Evolutionary conservation across 83 land plant genomes (phyloP).

Genomic region (Larix sibirica): DNA sequence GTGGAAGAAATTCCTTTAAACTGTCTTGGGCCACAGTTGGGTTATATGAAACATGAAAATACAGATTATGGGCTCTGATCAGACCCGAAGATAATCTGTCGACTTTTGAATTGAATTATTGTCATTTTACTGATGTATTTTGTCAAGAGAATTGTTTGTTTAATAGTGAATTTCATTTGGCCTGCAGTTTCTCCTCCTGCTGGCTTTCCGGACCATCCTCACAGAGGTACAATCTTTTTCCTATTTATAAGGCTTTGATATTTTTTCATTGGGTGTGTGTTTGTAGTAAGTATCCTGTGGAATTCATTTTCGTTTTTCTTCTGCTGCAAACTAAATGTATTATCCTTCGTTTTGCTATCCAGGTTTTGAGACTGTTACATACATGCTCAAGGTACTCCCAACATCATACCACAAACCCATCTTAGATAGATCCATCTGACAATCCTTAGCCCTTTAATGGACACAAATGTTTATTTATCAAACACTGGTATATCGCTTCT

Average conservation of each 20-base stretch:
- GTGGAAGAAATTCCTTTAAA: too few species aligned
- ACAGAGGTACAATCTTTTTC: constrained; percentile 58
- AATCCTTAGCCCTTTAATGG: background rate
- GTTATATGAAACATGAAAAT: background rate
- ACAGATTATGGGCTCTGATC: background rate
- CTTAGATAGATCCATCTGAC: background rate
- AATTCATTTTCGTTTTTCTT: too few species aligned
- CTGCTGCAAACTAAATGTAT: background rate
- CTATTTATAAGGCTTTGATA: background rate
- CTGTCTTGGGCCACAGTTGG: background rate
- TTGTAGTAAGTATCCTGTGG: background rate
- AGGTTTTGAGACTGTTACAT: constrained; percentile 98
- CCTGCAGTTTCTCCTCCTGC: constrained; percentile 82
- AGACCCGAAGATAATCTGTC: background rate
- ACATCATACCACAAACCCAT: background rate
- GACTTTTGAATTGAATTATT: too few species aligned
- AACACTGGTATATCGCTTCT: background rate
- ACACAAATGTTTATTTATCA: background rate
- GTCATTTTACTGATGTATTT: too few species aligned
- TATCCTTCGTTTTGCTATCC: constrained; percentile 10
- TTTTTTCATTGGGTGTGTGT: too few species aligned
- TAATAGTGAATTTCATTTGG: background rate
- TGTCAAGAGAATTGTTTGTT: background rate
- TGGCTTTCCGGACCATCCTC: constrained; percentile 99
- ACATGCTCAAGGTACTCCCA: constrained; percentile 80